Evolutionary conservation across 306 rosid genomes (phyloP).

Genomic region (Glycine latifolia): DNA sequence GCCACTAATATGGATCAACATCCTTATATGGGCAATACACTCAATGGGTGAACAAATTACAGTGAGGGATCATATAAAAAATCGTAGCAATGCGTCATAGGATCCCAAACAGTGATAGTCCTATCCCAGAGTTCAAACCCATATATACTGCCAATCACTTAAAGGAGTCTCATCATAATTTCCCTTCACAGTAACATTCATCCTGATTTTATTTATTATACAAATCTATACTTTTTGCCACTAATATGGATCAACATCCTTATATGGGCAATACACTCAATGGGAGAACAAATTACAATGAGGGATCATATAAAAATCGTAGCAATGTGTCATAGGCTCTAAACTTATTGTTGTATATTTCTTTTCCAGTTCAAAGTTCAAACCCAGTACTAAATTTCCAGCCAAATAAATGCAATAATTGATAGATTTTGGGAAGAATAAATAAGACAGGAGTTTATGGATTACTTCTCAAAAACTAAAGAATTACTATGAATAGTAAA

Average conservation of each 20-base stretch:
- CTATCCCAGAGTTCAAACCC: not conserved
- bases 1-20: not conserved
- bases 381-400: constrained; percentile 6
- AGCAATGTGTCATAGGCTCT: not conserved
- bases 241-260: not conserved
- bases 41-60: not conserved
- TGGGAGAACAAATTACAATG: not conserved
- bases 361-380: not conserved
- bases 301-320: not conserved
- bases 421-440: not conserved
- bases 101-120: not conserved
- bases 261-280: not conserved
- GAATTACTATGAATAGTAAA: constrained; percentile 1
- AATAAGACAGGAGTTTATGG: not conserved
- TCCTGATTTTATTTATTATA: not conserved
- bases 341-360: constrained; percentile 20
- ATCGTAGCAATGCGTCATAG: not conserved
- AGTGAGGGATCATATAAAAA: not conserved
- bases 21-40: not conserved
- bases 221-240: not conserved
- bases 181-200: not conserved
- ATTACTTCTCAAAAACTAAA: constrained; percentile 29
- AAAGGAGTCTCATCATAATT: not conserved
- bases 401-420: constrained; percentile 33
- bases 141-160: not conserved